These are phyloP conservation scores for Capronia epimyces DNA, from an alignment of 2,329 filamentous ascomycete genomes.

Conservation along the genomic window DNA sequence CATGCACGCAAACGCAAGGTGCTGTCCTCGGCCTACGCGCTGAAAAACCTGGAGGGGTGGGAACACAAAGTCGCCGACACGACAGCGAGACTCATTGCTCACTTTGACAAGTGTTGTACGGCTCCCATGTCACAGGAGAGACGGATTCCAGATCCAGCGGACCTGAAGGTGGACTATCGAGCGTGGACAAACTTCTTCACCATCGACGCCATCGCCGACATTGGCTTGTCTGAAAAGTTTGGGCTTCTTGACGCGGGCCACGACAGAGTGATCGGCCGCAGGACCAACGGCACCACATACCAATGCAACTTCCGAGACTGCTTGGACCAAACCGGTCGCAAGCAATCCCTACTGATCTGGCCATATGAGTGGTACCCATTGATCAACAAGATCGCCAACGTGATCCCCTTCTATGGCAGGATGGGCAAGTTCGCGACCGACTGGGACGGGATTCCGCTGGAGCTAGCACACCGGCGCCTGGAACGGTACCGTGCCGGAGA, in stretches of 20 bases:
- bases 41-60: conserved; percentile 39
- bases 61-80: conserved; percentile 39
- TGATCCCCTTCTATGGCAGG: conserved; percentile 36
- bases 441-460: conserved; percentile 13
- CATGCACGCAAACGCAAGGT: conserved; percentile 39
- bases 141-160: conserved; percentile 23
- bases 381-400: conserved; percentile 44
- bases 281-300: conserved; percentile 39
- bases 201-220: conserved; percentile 53
- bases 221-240: conserved; percentile 43
- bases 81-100: conserved; percentile 10
- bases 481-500: conserved; percentile 44
- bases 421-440: conserved; percentile 3
- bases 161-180: conserved; percentile 48
- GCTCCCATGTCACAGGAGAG: conserved; percentile 4
- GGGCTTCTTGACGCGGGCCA: conserved; percentile 49
- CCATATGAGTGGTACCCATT: conserved; percentile 48
- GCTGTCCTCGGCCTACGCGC: conserved; percentile 37
- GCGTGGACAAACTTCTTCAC: conserved; percentile 53
- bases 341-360: conserved; percentile 50
- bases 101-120: conserved; percentile 35
- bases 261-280: conserved; percentile 42
- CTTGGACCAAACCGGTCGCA: conserved; percentile 48
- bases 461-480: conserved; percentile 24
- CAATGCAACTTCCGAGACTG: conserved; percentile 47